A percentile compares a stretch with the other conserved stretches of the same genome.
Evolutionary conservation across 768 basidiomycete species (phyloP).

Genomic region (Dioszegia hungarica): DNA sequence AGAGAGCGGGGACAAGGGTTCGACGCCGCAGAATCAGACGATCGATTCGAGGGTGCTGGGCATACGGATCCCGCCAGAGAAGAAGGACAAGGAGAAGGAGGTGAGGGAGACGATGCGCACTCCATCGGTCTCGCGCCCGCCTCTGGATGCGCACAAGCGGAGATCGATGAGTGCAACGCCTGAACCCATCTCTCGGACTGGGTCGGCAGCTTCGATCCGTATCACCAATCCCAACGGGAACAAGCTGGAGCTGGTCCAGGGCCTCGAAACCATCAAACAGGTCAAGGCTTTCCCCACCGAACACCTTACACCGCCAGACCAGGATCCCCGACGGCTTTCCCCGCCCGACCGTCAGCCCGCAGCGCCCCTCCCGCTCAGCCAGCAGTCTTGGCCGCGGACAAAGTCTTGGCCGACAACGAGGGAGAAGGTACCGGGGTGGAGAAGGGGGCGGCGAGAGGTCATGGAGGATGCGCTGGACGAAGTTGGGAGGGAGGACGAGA

Average conservation of each 20-base stretch:
- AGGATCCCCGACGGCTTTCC: constrained; percentile 2
- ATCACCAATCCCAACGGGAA: not conserved
- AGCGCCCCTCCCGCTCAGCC: not conserved
- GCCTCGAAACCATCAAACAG: not conserved
- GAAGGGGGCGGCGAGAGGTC: constrained; percentile 31
- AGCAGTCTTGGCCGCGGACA: not conserved
- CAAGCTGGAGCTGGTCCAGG: not conserved
- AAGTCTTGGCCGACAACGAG: constrained; percentile 28
- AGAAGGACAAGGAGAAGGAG: too few species aligned
- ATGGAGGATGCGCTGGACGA: constrained; percentile 41
- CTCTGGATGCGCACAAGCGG: not conserved
- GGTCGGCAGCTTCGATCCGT: constrained; percentile 1
- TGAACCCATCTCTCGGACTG: constrained; percentile 4
- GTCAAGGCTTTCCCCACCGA: not conserved
- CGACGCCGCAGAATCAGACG: not conserved
- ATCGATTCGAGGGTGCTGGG: constrained; percentile 5
- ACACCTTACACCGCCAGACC: constrained; percentile 9
- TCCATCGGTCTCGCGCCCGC: not conserved
- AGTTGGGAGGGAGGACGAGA: not conserved
- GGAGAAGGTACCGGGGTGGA: constrained; percentile 33
- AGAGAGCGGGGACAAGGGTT: not conserved
- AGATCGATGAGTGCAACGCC: not conserved
- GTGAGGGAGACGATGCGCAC: not conserved
- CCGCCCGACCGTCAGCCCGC: constrained; percentile 11
- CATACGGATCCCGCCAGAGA: not conserved